phyloP scores from a whole-genome alignment of 495 filamentous ascomycete genomes.

The Chaetomium cochliodes region DNA sequence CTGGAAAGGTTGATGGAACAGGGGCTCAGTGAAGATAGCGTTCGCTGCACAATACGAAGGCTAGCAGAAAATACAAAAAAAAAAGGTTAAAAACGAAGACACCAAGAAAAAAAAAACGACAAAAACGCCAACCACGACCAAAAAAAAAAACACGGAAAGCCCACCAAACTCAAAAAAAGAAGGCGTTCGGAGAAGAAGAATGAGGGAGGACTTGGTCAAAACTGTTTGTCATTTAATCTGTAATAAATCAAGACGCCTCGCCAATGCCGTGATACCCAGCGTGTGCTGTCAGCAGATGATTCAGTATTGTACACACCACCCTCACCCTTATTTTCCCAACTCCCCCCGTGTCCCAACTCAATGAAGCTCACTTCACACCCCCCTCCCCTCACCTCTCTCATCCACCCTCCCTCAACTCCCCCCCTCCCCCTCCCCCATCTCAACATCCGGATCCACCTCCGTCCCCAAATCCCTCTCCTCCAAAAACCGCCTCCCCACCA shows the following conservation, averaged over 20 bases:
- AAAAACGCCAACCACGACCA: neutral
- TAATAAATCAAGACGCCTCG: neutral
- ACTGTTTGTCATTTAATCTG: neutral
- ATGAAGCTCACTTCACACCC: too few species aligned
- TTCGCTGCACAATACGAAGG: too few species aligned
- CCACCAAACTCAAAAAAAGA: too few species aligned
- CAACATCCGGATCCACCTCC: constrained; percentile 63
- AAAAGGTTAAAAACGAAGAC: neutral
- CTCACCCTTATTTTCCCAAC: neutral
- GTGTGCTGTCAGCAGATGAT: neutral
- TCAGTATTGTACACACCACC: neutral
- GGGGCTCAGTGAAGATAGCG: too few species aligned
- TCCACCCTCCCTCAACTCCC: neutral
- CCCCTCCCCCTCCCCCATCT: constrained; percentile 31
- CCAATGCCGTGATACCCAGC: neutral
- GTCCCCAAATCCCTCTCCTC: constrained; percentile 80
- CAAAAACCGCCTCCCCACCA: constrained; percentile 69
- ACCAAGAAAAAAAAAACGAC: neutral
- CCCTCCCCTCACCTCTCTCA: neutral
- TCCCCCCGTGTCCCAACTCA: too few species aligned
- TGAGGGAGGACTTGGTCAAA: too few species aligned
- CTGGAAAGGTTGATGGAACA: too few species aligned
- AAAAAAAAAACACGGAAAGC: too few species aligned
- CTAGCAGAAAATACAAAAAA: too few species aligned
- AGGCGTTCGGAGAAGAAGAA: too few species aligned